phyloP scores from a whole-genome alignment of 2,329 filamentous ascomycete species.

The Pyricularia grisea region DNA sequence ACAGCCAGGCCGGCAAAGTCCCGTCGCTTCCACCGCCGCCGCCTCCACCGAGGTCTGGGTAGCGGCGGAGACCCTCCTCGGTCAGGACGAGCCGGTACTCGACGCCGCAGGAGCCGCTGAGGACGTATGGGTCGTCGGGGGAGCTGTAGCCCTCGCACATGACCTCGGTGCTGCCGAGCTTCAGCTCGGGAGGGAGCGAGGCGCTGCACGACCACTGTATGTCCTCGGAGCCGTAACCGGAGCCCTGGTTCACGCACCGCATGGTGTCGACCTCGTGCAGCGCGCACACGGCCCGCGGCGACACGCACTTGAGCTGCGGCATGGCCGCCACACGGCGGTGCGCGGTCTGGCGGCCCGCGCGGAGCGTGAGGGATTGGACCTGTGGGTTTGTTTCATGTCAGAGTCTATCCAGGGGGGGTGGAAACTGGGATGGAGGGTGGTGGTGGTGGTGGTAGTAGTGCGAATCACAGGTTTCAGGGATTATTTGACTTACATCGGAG shows the following conservation, averaged over 20 bases:
- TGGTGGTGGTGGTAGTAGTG: neutral
- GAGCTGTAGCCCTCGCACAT: slow-evolving; percentile 80
- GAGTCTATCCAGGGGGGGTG: neutral
- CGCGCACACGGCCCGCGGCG: slow-evolving; percentile 51
- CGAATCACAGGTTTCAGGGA: neutral
- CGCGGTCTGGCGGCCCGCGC: slow-evolving; percentile 54
- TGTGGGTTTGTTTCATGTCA: slow-evolving; percentile 22
- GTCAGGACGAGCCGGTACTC: slow-evolving; percentile 80
- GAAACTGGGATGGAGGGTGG: too few relatives aligned
- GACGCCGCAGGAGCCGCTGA: slow-evolving; percentile 87
- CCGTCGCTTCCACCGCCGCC: slow-evolving; percentile 13
- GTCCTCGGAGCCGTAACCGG: slow-evolving; percentile 69
- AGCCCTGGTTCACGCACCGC: slow-evolving; percentile 82
- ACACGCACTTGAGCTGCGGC: slow-evolving; percentile 71
- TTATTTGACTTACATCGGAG: slow-evolving; percentile 44
- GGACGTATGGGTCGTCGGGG: slow-evolving; percentile 71
- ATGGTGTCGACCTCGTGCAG: slow-evolving; percentile 71
- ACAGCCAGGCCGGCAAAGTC: slow-evolving; percentile 33
- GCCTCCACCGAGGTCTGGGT: slow-evolving; percentile 41
- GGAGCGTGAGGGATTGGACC: slow-evolving; percentile 72
- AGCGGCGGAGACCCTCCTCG: slow-evolving; percentile 61
- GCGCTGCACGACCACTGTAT: slow-evolving; percentile 85
- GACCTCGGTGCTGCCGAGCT: slow-evolving; percentile 79
- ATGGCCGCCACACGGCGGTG: slow-evolving; percentile 68
- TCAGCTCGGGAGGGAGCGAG: slow-evolving; percentile 48